A percentile compares a stretch with the other conserved stretches of the same genome.
These are phyloP conservation scores for Aspergillus bridgeri DNA, from an alignment of 495 filamentous ascomycete species.

Conservation along the genomic window DNA sequence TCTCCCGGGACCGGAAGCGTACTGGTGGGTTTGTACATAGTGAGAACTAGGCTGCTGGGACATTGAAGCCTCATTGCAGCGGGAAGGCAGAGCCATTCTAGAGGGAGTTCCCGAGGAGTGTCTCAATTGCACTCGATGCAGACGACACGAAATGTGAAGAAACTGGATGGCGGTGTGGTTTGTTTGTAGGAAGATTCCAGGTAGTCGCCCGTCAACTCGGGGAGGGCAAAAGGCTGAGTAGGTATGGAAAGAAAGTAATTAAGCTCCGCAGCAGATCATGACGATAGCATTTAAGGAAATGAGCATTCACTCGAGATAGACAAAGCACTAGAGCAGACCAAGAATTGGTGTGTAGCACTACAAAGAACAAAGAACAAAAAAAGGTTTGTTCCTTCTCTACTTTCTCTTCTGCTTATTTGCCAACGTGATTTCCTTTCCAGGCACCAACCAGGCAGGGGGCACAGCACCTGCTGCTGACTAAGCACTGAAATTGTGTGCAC, in stretches of 20 bases:
- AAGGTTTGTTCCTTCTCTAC: background rate
- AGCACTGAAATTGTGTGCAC: background rate
- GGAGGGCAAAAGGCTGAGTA: too few species aligned
- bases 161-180: background rate
- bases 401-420: background rate
- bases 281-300: background rate
- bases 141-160: background rate
- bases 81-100: constrained; percentile 17
- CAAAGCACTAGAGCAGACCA: background rate
- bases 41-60: constrained; percentile 22
- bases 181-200: background rate
- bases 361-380: background rate
- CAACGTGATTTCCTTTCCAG: background rate
- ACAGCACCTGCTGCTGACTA: background rate
- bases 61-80: constrained; percentile 22
- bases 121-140: background rate
- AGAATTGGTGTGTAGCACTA: background rate
- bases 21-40: constrained; percentile 36
- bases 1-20: constrained; percentile 16
- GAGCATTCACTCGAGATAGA: background rate
- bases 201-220: background rate
- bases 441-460: background rate
- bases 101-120: background rate
- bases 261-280: background rate
- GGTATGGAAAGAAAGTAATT: background rate